Base-by-base conservation (phyloP, 1,284 basidiomycete species). In the Thelephora terrestris region DNA sequence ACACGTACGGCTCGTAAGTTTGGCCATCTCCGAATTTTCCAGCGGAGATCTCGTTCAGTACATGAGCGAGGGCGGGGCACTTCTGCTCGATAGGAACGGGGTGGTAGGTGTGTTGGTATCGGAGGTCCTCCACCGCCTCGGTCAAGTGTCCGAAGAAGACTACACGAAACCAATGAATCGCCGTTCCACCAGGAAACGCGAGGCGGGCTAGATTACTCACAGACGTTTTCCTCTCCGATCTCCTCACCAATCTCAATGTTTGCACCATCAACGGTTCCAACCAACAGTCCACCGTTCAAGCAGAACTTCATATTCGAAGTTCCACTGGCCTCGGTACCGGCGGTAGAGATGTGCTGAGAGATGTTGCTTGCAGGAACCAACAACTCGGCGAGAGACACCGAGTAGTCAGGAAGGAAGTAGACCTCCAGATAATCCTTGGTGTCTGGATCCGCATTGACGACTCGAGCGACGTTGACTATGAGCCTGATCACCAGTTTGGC, bases 171-270 rank as follows among this genome's bases (percentile, higher is more conserved):
- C 40, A 49, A 38, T 17, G 45, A 47, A 21, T 20, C 24, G 27
- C 49, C 14, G 12, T 47, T 40, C 27, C 18, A 40, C 12, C 37
- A 17, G 36, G 18, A 40, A 23, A 24, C 36, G 35, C 24, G 25
- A 23, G 2, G 25, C 17, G 32, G 2, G 47, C 23, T 45, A 14
- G 14, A 45, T 7, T 46, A 78, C 81, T 67, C 58, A 83, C 81
- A 85, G 59, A 71, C 78, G 61, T 85, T 81, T 54, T 75, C 74
- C 55, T 82, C 79, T 27, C 85, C 82, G 29, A 83, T 84, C 64
- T 94, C 91, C 61, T 95, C 90, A 2, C 89, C 91, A 55, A 96
- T 95, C 69, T 95, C 92, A 52, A 95, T 91, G 62, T 93, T 94
- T 20, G 92, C 93, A 52, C 93, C 93, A 65, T 96, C 78, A 52